Conservation (phyloP, 495 filamentous ascomycete species). For the Penicillium ucsense region DNA sequence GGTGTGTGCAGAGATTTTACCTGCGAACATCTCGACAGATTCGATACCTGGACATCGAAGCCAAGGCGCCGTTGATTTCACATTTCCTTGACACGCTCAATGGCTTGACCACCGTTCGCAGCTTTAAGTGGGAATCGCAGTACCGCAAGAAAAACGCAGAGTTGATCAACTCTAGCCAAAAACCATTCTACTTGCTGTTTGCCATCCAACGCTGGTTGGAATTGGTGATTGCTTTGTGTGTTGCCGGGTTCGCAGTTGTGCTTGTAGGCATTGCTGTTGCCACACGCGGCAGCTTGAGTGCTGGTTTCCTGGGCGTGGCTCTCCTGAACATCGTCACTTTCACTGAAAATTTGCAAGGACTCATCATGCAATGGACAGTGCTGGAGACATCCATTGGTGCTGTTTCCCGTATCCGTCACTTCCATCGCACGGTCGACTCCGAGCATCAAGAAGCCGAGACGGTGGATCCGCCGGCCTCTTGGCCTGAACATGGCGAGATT, state of each 20-base stretch:
- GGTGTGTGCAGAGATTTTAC: conserved; percentile 19
- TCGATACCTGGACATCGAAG: conserved; percentile 46
- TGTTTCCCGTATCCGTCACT: conserved; percentile 25
- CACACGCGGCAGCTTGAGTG: neutral
- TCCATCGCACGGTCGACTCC: neutral
- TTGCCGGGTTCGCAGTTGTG: conserved; percentile 20
- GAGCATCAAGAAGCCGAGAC: neutral
- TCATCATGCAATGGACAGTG: conserved; percentile 40
- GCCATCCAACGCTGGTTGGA: conserved; percentile 61
- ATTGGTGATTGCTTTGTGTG: conserved; percentile 50
- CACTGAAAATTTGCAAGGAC: conserved; percentile 27
- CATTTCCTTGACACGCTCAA: conserved; percentile 55
- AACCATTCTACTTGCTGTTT: conserved; percentile 47
- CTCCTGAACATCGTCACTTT: conserved; percentile 44
- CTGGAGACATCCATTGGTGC: conserved; percentile 46
- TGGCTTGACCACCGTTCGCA: conserved; percentile 58
- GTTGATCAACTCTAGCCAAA: conserved; percentile 47
- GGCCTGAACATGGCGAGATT: neutral
- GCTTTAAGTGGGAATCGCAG: conserved; percentile 45
- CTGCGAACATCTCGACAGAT: conserved; percentile 52
- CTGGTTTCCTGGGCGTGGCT: conserved; percentile 43
- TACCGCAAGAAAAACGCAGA: conserved; percentile 30
- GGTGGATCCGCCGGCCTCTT: conserved; percentile 18
- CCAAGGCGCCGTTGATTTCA: conserved; percentile 56
- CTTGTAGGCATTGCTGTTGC: conserved; percentile 41